Conservation (phyloP, 2,329 filamentous ascomycete genomes). For the Colletotrichum magnum region DNA sequence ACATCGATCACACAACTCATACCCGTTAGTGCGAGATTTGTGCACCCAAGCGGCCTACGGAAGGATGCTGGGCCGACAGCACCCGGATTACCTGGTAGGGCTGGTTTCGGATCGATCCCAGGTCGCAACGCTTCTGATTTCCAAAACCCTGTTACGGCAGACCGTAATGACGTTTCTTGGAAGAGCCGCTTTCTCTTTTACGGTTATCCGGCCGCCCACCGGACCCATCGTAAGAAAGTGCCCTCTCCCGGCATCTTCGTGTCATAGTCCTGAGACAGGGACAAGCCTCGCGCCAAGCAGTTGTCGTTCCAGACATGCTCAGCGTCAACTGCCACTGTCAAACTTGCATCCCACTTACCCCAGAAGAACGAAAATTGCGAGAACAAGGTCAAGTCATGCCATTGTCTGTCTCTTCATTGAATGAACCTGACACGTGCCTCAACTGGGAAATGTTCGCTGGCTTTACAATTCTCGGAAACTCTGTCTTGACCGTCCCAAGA, state of each 20-base stretch:
- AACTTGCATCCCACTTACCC: background rate
- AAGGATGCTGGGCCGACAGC: conserved; percentile 31
- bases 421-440: conserved; percentile 30
- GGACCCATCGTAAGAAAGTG: too few species aligned
- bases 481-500: too few species aligned
- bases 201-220: conserved; percentile 4
- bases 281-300: background rate
- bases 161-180: conserved; percentile 17
- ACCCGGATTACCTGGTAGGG: conserved; percentile 20
- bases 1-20: conserved; percentile 12
- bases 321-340: background rate
- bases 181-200: background rate
- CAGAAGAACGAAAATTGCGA: background rate
- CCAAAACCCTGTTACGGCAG: conserved; percentile 18
- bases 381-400: background rate
- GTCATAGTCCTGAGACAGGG: conserved; percentile 5
- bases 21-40: background rate
- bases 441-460: background rate
- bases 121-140: conserved; percentile 3
- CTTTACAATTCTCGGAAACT: background rate
- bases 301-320: background rate
- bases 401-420: conserved; percentile 8
- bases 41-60: conserved; percentile 35
- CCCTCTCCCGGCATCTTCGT: background rate
- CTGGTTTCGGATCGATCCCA: conserved; percentile 30